phyloP scores from a whole-genome alignment of 2,329 filamentous ascomycete species.

The Nemania diffusa region DNA sequence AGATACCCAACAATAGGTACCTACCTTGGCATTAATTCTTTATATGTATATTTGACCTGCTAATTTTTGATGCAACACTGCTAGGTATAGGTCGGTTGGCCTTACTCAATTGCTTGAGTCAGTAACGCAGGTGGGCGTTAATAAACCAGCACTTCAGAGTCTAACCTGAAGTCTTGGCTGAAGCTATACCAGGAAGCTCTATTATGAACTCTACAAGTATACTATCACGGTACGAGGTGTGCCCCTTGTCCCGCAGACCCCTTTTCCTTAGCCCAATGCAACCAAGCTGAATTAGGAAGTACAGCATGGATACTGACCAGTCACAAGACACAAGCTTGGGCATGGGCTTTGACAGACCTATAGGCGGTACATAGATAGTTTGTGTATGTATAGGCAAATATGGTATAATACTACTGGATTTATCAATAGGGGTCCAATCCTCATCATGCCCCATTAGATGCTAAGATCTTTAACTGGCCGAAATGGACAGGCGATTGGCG shows the following conservation, averaged over 20 bases:
- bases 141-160: background rate
- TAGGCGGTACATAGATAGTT: too few species aligned
- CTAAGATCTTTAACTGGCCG: conserved; percentile 11
- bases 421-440: conserved; percentile 27
- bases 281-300: conserved; percentile 31
- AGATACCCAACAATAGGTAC: too few species aligned
- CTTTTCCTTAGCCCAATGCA: conserved; percentile 26
- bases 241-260: conserved; percentile 22
- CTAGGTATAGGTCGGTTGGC: background rate
- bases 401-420: background rate
- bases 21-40: too few species aligned
- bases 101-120: background rate
- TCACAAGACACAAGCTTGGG: conserved; percentile 21
- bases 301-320: conserved; percentile 19
- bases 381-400: too few species aligned
- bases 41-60: too few species aligned
- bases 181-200: background rate
- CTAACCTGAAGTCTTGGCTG: background rate
- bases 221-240: too few species aligned
- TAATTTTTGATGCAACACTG: too few species aligned
- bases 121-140: too few species aligned
- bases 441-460: background rate
- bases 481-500: background rate
- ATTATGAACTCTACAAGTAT: background rate
- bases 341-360: background rate